phyloP scores from a whole-genome alignment of 352 stramenopile genomes.

The Phytophthora sp. region DNA sequence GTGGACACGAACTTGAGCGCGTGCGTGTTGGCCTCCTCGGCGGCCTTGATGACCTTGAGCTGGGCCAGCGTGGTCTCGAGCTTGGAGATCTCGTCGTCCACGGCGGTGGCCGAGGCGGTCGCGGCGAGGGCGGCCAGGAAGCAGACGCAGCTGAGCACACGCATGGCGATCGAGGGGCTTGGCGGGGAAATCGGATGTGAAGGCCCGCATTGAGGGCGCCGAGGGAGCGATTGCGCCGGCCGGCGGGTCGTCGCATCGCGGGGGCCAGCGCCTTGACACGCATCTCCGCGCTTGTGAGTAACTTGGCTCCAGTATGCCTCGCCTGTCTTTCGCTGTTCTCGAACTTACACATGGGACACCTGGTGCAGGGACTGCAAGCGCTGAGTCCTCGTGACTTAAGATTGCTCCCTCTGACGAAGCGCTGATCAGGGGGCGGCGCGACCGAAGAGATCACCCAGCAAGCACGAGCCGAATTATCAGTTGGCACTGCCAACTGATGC shows the following conservation, averaged over 20 bases:
- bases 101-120: slow-evolving; percentile 11
- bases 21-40: slow-evolving; percentile 20
- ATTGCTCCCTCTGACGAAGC: too few relatives aligned
- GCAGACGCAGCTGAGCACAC: slow-evolving; percentile 27
- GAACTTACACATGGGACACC: slow-evolving; percentile 12
- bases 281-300: slow-evolving; percentile 1
- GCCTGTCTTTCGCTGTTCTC: slow-evolving; percentile 10
- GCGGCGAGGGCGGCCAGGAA: slow-evolving; percentile 20
- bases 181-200: slow-evolving; percentile 10
- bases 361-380: not conserved
- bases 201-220: slow-evolving; percentile 13
- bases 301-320: slow-evolving; percentile 6
- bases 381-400: too few relatives aligned
- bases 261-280: slow-evolving; percentile 10
- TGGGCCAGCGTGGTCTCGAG: slow-evolving; percentile 21
- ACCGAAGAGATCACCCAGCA: too few relatives aligned
- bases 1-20: slow-evolving; percentile 24
- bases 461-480: too few relatives aligned
- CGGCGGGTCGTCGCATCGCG: slow-evolving; percentile 19
- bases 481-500: too few relatives aligned
- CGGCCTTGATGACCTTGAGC: slow-evolving; percentile 31
- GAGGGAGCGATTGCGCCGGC: slow-evolving; percentile 7
- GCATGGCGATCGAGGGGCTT: slow-evolving; percentile 13
- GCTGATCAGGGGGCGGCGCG: too few relatives aligned
- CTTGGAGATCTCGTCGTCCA: slow-evolving; percentile 35